Evolutionary conservation across 78 protist species (phyloP).

Genomic region (Planoprotostelium fungivorum): DNA sequence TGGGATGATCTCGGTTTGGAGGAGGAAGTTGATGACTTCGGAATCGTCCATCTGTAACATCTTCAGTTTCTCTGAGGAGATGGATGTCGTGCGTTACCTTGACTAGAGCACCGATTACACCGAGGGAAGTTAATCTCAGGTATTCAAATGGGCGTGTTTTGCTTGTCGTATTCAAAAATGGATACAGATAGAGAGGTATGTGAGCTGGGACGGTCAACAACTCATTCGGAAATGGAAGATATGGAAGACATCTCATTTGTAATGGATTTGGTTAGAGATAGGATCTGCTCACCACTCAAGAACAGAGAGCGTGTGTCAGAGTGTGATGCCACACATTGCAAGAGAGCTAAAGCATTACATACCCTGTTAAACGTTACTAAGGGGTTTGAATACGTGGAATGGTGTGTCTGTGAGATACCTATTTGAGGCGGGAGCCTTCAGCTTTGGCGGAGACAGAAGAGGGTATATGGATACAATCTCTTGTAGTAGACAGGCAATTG

Average conservation of each 20-base stretch:
- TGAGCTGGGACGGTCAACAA: constrained; percentile 70
- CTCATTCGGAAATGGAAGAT: too few relatives aligned
- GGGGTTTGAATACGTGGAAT: too few relatives aligned
- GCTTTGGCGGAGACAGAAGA: constrained; percentile 88
- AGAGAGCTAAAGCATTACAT: constrained; percentile 97
- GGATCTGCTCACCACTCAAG: constrained; percentile 72
- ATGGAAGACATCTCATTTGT: too few relatives aligned
- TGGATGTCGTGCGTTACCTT: constrained; percentile 51
- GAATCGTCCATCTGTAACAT: constrained; percentile 74
- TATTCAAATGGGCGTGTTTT: constrained; percentile 95
- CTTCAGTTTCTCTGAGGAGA: background rate
- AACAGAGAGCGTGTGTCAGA: constrained; percentile 95
- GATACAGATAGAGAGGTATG: constrained; percentile 97
- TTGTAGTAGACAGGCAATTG: constrained; percentile 93
- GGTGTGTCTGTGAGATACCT: constrained; percentile 14
- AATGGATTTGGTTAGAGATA: too few relatives aligned
- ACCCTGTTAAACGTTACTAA: too few relatives aligned
- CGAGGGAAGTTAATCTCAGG: constrained; percentile 96
- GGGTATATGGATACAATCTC: constrained; percentile 97
- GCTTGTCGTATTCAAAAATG: constrained; percentile 93
- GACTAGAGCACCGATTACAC: constrained; percentile 99
- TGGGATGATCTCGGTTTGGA: constrained; percentile 97
- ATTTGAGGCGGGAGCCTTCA: constrained; percentile 89
- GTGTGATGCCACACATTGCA: constrained; percentile 98
- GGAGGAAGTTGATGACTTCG: constrained; percentile 91